Evolutionary conservation across 208 protist genomes (phyloP), one percentile per base, ranked within the genome.

Genomic region (Trypanosoma cruzi): DNA sequence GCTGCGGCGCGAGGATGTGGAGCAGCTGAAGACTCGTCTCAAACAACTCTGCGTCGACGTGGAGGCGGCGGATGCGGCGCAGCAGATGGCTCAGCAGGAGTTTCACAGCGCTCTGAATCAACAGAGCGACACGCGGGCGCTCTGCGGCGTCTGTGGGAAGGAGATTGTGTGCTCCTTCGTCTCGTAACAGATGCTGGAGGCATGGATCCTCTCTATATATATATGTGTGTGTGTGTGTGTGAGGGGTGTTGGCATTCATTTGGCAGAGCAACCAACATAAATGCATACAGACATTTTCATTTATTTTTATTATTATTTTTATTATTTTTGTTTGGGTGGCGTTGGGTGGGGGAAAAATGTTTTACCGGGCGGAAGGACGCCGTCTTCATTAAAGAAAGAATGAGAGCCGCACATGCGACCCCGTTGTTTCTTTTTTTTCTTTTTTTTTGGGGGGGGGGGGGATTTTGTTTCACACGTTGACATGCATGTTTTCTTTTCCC

Each of bases 31-130:
- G 50, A 54, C 44, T 10, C 52, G 32, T 10, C 56, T 89, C 7
- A 42, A 67, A 46, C 40, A 53, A 53, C 65, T 85, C 2, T 89
- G 83, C 66, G 26, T 62, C 5, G 64, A 68, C 16, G 81, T 85
- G 34, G 85, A 90, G 61, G 73, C 44, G 18, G 77, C 71, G 1
- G 85, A 87, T 57, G 74, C 75, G 2, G 71, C 60, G 2, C 74
- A 84, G 70, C 81, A 87, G 70, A 36, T 22, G 53, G 69, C 64
- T 26, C 81, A 84, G 36, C 65, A 75, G 50, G 48, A 46, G 14
- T 79, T 71, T n/a, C 64, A 70, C 53, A 53, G 64, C 13, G 62
- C 69, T 14, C 58, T 85, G 26, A 77, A 89, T 57, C 63, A 32
- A 4, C 64, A 72, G 26, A 64, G 50, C 36, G 68, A 64, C 5